Base-by-base conservation (phyloP, 2,329 filamentous ascomycete species). In the Coniochaeta prunicola region DNA sequence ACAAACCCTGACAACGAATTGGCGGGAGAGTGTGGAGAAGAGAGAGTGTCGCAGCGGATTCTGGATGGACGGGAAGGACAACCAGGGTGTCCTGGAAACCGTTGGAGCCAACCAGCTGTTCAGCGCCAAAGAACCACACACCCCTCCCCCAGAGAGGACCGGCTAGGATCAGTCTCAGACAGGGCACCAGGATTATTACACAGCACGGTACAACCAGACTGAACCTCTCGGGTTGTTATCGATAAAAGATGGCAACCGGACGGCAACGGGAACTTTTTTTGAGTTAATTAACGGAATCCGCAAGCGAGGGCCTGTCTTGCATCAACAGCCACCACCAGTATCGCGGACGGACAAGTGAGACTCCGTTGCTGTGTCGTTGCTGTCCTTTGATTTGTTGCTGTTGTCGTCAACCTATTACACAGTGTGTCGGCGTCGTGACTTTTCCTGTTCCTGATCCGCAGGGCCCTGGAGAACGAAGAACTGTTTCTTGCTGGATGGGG, bases 1-100 rank as follows among this genome's bases (percentile, higher is more conserved):
- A 55, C 53, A 50, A n/a, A 30, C 45, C 45, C 45, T 50, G 45
- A 50, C 45, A 50, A 50, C 45, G 45, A 50, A 50, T 50, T 50
- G 45, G 45, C 45, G 45, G 45, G 45, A 50, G 45, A 50, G 24
- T 50, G 45, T 30, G 45, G 45, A 28, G 45, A 50, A 12, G 24
- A 30, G n/a, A 50, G 26, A 26, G 45, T 50, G 45, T 50, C 45
- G 17, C 26, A 50, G n/a, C 45, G 13, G 45, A 50, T 28, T 17
- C 40, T 50, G 45, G 45, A 50, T 30, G 45, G 45, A 28, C 45
- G 45, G 45, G 45, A 50, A 30, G 9, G 45, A 50, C 45, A 28
- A n/a, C 45, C 45, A 30, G 45, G 45, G 45, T 30, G 45, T 50
- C 45, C 24, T 28, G 24, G 45, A 50, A 50, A 50, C 45, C 24